Percentiles rank a stretch among this genome's conserved stretches.
phyloP scores from a whole-genome alignment of 495 filamentous ascomycete species.

The Extremus antarcticus region DNA sequence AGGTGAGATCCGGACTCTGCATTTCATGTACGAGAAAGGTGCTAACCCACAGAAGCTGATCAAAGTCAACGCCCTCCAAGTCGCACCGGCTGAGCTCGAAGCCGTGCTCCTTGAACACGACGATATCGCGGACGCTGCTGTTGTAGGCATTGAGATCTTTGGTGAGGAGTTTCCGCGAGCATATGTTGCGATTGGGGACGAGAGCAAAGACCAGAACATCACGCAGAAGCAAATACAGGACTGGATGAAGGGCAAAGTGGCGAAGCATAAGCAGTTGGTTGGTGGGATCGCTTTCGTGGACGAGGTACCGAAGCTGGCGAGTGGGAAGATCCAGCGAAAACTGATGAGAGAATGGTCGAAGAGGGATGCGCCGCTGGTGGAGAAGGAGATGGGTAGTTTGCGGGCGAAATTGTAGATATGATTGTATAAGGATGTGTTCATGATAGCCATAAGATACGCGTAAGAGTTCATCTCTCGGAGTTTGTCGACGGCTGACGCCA shows the following conservation, averaged over 20 bases:
- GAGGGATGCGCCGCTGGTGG: constrained; percentile 22
- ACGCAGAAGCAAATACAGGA: constrained; percentile 22
- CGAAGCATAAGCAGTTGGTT: constrained; percentile 29
- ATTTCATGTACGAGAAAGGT: not conserved
- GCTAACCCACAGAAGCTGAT: constrained; percentile 28
- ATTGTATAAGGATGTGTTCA: not conserved
- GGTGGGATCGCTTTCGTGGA: constrained; percentile 30
- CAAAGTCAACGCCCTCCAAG: constrained; percentile 37
- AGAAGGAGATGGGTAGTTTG: constrained; percentile 8
- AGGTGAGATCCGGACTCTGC: not conserved
- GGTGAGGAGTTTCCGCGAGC: constrained; percentile 29
- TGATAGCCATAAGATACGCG: not conserved
- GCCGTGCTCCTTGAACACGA: constrained; percentile 31
- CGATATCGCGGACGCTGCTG: constrained; percentile 34
- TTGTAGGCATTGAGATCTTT: constrained; percentile 25
- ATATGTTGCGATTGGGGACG: constrained; percentile 26
- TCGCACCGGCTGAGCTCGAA: constrained; percentile 38
- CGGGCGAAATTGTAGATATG: constrained; percentile 11
- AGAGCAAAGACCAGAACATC: constrained; percentile 21
- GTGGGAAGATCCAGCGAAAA: constrained; percentile 29
- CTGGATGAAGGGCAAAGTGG: constrained; percentile 27
- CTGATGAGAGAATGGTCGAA: constrained; percentile 30
- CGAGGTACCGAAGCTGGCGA: constrained; percentile 28
- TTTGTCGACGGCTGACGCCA: too few relatives aligned
- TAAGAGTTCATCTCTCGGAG: too few relatives aligned